A percentile compares a stretch with the other conserved stretches of the same genome.
Evolutionary conservation across 75 land plant species (phyloP).

Genomic region (Sequoiadendron giganteum): DNA sequence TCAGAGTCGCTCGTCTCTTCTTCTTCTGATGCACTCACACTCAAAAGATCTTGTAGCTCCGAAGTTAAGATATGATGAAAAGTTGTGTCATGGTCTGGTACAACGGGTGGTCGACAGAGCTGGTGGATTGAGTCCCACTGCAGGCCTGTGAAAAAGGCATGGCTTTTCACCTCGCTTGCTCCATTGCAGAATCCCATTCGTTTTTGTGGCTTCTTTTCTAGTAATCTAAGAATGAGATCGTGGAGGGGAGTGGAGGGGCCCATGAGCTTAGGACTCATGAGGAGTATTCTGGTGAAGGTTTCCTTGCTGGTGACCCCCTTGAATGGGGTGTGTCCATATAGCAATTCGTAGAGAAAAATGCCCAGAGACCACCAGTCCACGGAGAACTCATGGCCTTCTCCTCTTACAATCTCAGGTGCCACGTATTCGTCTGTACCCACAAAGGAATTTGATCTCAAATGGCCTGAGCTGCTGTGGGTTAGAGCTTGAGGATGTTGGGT

Average conservation of each 20-base stretch:
- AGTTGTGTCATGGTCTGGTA: slow-evolving; percentile 13
- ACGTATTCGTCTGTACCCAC: slow-evolving; percentile 51
- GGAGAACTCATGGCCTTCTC: slow-evolving; percentile 46
- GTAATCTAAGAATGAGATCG: slow-evolving; percentile 34
- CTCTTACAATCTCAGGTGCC: slow-evolving; percentile 51
- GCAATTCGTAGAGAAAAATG: slow-evolving; percentile 45
- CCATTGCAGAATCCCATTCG: slow-evolving; percentile 39
- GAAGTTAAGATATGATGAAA: neutral
- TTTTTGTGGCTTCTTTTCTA: slow-evolving; percentile 38
- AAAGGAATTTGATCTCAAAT: slow-evolving; percentile 37
- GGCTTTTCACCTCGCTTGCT: slow-evolving; percentile 24
- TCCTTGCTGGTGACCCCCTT: slow-evolving; percentile 33
- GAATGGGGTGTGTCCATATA: slow-evolving; percentile 51
- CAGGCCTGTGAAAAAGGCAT: slow-evolving; percentile 37
- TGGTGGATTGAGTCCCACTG: slow-evolving; percentile 24
- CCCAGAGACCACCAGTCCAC: slow-evolving; percentile 67
- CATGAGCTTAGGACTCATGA: slow-evolving; percentile 25
- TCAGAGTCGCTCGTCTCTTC: slow-evolving; percentile 1
- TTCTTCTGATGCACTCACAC: neutral
- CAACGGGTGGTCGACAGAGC: slow-evolving; percentile 34
- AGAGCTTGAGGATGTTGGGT: neutral
- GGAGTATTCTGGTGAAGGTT: slow-evolving; percentile 42
- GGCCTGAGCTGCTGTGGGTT: neutral
- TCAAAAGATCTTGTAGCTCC: neutral
- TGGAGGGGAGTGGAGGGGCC: slow-evolving; percentile 33